Evolutionary conservation across 2,329 filamentous ascomycete genomes (phyloP).

Genomic region (Ascochyta pisi): DNA sequence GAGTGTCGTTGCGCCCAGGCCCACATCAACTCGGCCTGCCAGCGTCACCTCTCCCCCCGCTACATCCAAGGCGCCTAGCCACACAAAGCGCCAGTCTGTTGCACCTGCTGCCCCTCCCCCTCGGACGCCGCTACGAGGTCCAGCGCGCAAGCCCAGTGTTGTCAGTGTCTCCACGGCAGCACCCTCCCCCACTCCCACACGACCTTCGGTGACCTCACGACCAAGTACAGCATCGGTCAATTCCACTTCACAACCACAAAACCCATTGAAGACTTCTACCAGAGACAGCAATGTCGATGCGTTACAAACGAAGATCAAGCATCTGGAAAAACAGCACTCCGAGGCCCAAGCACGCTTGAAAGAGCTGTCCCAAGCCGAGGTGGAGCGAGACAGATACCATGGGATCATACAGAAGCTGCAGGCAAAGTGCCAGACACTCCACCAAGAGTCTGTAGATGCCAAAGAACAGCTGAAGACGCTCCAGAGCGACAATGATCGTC

Average conservation of each 20-base stretch:
- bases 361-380: slow-evolving; percentile 75
- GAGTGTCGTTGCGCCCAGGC: slow-evolving; percentile 29
- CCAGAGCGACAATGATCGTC: slow-evolving; percentile 70
- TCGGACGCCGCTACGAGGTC: slow-evolving; percentile 20
- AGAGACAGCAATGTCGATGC: slow-evolving; percentile 68
- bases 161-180: slow-evolving; percentile 20
- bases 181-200: slow-evolving; percentile 12
- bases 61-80: slow-evolving; percentile 7
- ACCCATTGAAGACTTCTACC: slow-evolving; percentile 21
- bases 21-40: slow-evolving; percentile 21
- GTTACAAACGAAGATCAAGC: slow-evolving; percentile 82
- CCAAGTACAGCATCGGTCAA: slow-evolving; percentile 23
- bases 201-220: slow-evolving; percentile 14
- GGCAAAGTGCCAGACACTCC: slow-evolving; percentile 83
- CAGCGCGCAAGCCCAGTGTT: slow-evolving; percentile 30
- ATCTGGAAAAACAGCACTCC: slow-evolving; percentile 83
- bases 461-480: slow-evolving; percentile 80
- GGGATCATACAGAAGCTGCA: slow-evolving; percentile 89
- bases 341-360: slow-evolving; percentile 89
- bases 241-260: slow-evolving; percentile 17
- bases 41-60: slow-evolving; percentile 20
- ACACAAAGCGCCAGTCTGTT: slow-evolving; percentile 32
- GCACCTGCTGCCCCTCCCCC: slow-evolving; percentile 23
- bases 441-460: slow-evolving; percentile 78
- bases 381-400: slow-evolving; percentile 80